Evolutionary conservation across 768 basidiomycete species (phyloP).

Genomic region (Dendrothele bispora): DNA sequence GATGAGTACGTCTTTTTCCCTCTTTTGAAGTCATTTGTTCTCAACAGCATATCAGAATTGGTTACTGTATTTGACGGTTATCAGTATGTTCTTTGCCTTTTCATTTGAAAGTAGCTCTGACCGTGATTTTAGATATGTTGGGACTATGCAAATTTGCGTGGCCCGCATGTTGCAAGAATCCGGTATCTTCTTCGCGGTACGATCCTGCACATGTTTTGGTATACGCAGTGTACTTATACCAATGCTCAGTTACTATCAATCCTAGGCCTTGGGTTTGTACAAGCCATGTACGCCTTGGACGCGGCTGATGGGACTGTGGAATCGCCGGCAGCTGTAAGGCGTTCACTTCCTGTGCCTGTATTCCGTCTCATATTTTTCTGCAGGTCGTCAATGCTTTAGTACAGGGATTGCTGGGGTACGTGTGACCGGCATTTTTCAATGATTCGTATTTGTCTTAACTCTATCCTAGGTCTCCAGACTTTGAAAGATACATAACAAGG

Average conservation of each 20-base stretch:
- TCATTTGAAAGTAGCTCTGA: not conserved
- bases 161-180: constrained; percentile 93
- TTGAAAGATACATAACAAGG: constrained; percentile 54
- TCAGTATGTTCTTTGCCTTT: constrained; percentile 49
- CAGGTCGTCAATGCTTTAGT: constrained; percentile 73
- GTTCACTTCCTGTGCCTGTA: not conserved
- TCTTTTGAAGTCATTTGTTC: not conserved
- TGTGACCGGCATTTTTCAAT: constrained; percentile 2
- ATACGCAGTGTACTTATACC: not conserved
- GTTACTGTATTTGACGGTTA: constrained; percentile 81
- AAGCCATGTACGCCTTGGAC: constrained; percentile 87
- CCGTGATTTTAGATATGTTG: constrained; percentile 60
- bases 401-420: constrained; percentile 81
- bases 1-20: constrained; percentile 66
- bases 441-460: not conserved
- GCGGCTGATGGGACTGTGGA: constrained; percentile 82
- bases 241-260: constrained; percentile 69
- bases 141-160: constrained; percentile 92
- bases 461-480: constrained; percentile 59
- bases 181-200: constrained; percentile 86
- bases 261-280: constrained; percentile 80
- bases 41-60: constrained; percentile 47
- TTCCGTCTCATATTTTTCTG: not conserved
- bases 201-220: constrained; percentile 26
- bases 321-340: constrained; percentile 44